These are phyloP conservation scores for Monosporascus cannonballus DNA, from an alignment of 2,329 filamentous ascomycete species.

Conservation along the genomic window DNA sequence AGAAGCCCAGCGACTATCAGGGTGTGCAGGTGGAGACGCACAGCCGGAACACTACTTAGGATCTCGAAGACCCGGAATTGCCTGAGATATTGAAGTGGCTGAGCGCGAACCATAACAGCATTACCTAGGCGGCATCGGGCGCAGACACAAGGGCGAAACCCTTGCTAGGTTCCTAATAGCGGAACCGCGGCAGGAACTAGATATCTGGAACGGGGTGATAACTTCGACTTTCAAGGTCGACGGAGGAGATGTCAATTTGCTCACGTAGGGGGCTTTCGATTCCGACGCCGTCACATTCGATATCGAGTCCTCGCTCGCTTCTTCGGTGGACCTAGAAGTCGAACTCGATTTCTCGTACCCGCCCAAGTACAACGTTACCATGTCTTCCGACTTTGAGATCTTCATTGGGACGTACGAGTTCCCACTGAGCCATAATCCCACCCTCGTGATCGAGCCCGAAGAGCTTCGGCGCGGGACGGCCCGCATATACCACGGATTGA, in stretches of 20 bases:
- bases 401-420: slow-evolving; percentile 36
- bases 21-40: slow-evolving; percentile 28
- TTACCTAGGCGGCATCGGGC: slow-evolving; percentile 36
- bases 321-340: slow-evolving; percentile 26
- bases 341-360: slow-evolving; percentile 39
- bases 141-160: slow-evolving; percentile 27
- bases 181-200: slow-evolving; percentile 26
- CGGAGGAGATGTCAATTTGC: slow-evolving; percentile 25
- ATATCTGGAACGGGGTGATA: slow-evolving; percentile 33
- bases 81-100: slow-evolving; percentile 43
- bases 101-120: slow-evolving; percentile 40
- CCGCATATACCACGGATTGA: slow-evolving; percentile 31
- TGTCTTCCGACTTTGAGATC: slow-evolving; percentile 37
- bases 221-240: slow-evolving; percentile 30
- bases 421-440: slow-evolving; percentile 32
- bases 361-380: slow-evolving; percentile 25
- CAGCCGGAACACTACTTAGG: slow-evolving; percentile 32
- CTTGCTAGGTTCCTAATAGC: slow-evolving; percentile 24
- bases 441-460: slow-evolving; percentile 4
- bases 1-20: slow-evolving; percentile 24
- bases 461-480: slow-evolving; percentile 12
- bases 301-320: slow-evolving; percentile 30
- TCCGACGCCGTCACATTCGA: slow-evolving; percentile 31
- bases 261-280: slow-evolving; percentile 32
- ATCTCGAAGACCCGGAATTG: slow-evolving; percentile 29